Evolutionary conservation across 1,139 yeast genomes (phyloP).

Genomic region (Blastobotrys petasosporus): DNA sequence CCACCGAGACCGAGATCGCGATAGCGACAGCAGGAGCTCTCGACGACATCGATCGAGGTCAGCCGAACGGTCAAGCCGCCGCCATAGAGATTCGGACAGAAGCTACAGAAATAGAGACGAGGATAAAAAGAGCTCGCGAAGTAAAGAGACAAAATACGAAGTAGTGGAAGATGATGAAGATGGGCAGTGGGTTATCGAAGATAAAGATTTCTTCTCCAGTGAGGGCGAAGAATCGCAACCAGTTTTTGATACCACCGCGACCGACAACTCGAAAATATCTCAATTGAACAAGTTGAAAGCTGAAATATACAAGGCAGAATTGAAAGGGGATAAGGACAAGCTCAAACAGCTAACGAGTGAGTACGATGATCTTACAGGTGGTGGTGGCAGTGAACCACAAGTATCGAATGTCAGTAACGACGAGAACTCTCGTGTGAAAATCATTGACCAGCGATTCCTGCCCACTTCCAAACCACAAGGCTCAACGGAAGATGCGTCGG

Average conservation of each 20-base stretch:
- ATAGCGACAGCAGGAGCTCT: neutral
- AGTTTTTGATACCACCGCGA: neutral
- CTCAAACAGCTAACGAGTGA: conserved; percentile 29
- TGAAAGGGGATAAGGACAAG: conserved; percentile 25
- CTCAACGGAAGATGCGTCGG: conserved; percentile 30
- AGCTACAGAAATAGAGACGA: conserved; percentile 5
- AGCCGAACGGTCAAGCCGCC: neutral
- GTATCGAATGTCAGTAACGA: neutral
- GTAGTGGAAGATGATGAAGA: conserved; percentile 15
- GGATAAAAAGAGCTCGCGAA: neutral
- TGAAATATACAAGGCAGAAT: conserved; percentile 34
- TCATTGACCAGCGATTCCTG: conserved; percentile 13
- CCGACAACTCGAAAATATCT: conserved; percentile 2
- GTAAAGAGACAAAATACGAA: conserved; percentile 8
- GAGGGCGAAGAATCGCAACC: conserved; percentile 11
- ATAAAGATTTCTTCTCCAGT: conserved; percentile 16
- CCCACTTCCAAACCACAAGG: conserved; percentile 1
- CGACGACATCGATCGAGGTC: conserved; percentile 4
- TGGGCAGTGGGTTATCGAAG: conserved; percentile 29
- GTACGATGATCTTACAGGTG: conserved; percentile 16
- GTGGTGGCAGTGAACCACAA: neutral
- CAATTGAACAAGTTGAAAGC: conserved; percentile 35
- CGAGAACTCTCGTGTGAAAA: conserved; percentile 1
- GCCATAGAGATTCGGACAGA: conserved; percentile 9
- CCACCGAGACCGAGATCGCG: conserved; percentile 6